Percentiles rank a stretch among this genome's conserved stretches.
These are phyloP conservation scores for Barnettozyma vustinii DNA, from an alignment of 805 yeast species.

Conservation along the genomic window DNA sequence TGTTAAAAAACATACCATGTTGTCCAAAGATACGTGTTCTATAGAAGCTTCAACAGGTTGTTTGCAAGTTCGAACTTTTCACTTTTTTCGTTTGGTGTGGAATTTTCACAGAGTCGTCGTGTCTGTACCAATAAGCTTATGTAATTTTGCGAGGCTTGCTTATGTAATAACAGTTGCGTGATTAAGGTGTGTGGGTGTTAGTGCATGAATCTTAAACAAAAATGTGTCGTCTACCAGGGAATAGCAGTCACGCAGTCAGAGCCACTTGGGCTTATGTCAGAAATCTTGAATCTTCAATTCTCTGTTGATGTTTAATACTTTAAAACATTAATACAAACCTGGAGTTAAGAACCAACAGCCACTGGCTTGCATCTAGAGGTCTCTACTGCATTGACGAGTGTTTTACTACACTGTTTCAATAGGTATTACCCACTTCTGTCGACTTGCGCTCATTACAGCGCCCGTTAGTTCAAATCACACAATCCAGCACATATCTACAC, in stretches of 20 bases:
- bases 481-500: too few relatives aligned
- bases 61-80: constrained; percentile 9
- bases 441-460: too few relatives aligned
- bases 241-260: constrained; percentile 6
- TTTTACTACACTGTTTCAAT: too few relatives aligned
- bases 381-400: too few relatives aligned
- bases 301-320: background rate
- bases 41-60: background rate
- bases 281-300: too few relatives aligned
- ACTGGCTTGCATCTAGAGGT: too few relatives aligned
- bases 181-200: constrained; percentile 8
- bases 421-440: too few relatives aligned
- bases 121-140: constrained; percentile 3
- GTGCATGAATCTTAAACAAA: background rate
- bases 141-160: background rate
- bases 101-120: constrained; percentile 6
- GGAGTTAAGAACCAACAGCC: too few relatives aligned
- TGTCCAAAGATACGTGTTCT: constrained; percentile 6
- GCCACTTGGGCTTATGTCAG: background rate
- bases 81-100: constrained; percentile 6
- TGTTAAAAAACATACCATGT: constrained; percentile 10
- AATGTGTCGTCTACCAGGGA: constrained; percentile 2
- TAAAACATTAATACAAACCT: too few relatives aligned
- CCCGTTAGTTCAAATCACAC: too few relatives aligned
- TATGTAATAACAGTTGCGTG: background rate